Evolutionary conservation across 352 stramenopile species (phyloP), one percentile per base, ranked within the genome.

Genomic region (Peronosclerospora sorghi): DNA sequence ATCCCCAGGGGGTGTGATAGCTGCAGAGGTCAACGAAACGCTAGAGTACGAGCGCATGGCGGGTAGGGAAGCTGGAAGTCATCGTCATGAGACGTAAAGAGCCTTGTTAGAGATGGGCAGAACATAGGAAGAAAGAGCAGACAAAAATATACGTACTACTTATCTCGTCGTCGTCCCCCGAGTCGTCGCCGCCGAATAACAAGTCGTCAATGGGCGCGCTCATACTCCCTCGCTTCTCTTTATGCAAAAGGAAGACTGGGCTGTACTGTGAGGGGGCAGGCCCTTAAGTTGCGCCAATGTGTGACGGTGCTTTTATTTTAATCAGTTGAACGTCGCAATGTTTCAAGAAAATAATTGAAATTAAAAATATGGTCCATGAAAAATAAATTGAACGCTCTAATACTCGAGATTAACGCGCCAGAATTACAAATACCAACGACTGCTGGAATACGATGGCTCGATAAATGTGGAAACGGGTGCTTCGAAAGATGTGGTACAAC

Each of bases 121-220:
- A 9, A 30, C 7, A 21, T 23, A 18, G 9, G 24, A 21, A 5
- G 42, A 27, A 7, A 48, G 17, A 57, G n/a, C 21, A 42, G 40
- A 32, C 19, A 42, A 8, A 36, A 29, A 7, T 29, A 19, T 19
- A 73, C 73, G 52, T 62, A 88, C 76, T 47, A 41, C 53, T 63
- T 56, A 88, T 71, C 3, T 84, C 68, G 20, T 82, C 73, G 29
- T 89, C 77, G 39, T 89, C 77, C 32, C 77, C 77, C 20, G 77
- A 86, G 59, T 92, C 79, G 30, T 89, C 76, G 45, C 71, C 76
- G 35, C 73, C 76, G 53, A 77, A 92, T 37, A 92, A 60, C 43
- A 92, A 51, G 49, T 89, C 72, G 46, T 92, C 80, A 34, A 92
- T 86, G 23, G 74, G 80, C 28, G 80, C 80, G 48, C 80, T 91